phyloP scores from a whole-genome alignment of 129 eudicot genomes.

The Centella asiatica region DNA sequence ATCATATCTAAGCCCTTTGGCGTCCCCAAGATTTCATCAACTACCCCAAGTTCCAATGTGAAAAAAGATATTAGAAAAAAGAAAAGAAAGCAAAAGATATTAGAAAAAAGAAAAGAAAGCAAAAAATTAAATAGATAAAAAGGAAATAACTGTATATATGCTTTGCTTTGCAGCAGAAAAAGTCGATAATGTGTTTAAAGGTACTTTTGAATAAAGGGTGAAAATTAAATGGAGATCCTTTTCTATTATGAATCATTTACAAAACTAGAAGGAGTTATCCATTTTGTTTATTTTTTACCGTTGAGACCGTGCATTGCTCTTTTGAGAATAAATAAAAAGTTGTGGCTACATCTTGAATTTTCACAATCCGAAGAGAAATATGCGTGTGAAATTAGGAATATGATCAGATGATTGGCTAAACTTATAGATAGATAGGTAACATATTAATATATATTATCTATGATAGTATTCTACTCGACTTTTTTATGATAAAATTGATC shows the following conservation, averaged over 20 bases:
- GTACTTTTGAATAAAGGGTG: not conserved
- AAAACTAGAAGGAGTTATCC: not conserved
- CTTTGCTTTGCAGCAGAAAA: conserved; percentile 1
- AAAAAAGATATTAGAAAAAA: not conserved
- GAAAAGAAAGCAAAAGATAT: not conserved
- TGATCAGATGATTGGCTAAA: no score
- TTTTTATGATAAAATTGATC: no score
- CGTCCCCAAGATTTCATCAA: conserved; percentile 24
- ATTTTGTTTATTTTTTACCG: not conserved
- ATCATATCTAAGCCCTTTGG: conserved; percentile 33
- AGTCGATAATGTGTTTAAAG: conserved; percentile 6
- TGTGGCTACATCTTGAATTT: not conserved
- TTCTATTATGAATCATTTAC: not conserved
- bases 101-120: no score
- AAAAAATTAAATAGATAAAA: no score
- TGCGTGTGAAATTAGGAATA: not conserved
- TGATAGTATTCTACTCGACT: no score
- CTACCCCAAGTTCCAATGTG: conserved; percentile 8
- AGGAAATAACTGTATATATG: not conserved
- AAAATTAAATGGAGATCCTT: not conserved
- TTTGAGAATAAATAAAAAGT: not conserved
- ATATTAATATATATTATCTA: no score
- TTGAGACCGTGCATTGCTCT: not conserved
- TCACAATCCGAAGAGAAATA: not conserved
- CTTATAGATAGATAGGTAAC: not conserved